Evolutionary conservation across 1,284 basidiomycete species (phyloP).

Genomic region (Sanghuangporus baumii): DNA sequence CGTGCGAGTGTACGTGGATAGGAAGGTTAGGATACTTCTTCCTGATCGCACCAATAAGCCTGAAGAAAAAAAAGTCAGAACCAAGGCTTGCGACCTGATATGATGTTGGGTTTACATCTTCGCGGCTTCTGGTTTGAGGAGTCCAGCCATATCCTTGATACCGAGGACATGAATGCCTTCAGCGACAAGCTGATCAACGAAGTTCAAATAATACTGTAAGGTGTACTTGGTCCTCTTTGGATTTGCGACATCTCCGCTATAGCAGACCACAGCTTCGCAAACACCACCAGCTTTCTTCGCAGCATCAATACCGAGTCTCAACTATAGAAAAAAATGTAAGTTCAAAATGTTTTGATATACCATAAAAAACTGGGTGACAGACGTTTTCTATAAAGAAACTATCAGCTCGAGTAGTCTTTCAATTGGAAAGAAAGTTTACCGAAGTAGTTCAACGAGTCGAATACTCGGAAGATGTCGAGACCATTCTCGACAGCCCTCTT

Average conservation of each 20-base stretch:
- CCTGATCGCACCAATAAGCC: constrained; percentile 90
- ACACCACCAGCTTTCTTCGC: constrained; percentile 99
- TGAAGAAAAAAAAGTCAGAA: constrained; percentile 27
- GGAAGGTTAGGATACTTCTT: constrained; percentile 96
- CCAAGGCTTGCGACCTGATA: constrained; percentile 5
- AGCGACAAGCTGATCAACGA: constrained; percentile 88
- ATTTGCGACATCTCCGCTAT: constrained; percentile 96
- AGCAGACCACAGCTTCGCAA: constrained; percentile 96
- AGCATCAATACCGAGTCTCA: constrained; percentile 96
- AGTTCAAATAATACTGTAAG: constrained; percentile 95
- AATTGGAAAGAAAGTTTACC: constrained; percentile 47
- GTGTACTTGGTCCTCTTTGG: constrained; percentile 98
- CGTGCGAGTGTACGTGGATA: constrained; percentile 99
- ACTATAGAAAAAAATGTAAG: constrained; percentile 38
- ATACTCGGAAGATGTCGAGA: constrained; percentile 99
- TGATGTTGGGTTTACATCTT: constrained; percentile 53
- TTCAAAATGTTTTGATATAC: neutral
- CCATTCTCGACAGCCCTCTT: constrained; percentile 99
- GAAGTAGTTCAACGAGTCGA: constrained; percentile 98
- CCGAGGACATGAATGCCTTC: constrained; percentile 97
- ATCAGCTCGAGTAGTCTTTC: neutral
- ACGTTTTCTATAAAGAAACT: constrained; percentile 54
- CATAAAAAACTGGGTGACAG: neutral
- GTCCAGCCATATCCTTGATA: constrained; percentile 99
- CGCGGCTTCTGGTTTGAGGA: constrained; percentile 94